phyloP scores from a whole-genome alignment of 768 basidiomycete species.

The Galerina sulciceps region DNA sequence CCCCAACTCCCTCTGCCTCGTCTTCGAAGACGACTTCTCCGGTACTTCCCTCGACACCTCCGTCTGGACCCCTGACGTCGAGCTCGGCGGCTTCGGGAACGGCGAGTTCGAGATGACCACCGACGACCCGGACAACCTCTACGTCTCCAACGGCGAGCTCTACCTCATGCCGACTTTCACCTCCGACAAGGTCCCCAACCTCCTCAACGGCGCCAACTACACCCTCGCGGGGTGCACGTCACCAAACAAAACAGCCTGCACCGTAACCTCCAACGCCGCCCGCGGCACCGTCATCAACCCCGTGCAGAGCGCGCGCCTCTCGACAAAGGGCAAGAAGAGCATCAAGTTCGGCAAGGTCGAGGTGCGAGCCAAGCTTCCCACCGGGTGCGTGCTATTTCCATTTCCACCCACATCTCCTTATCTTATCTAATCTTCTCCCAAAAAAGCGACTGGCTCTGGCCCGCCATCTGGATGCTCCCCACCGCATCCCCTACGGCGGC shows the following conservation, averaged over 20 bases:
- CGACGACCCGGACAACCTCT: constrained; percentile 60
- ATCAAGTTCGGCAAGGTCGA: constrained; percentile 67
- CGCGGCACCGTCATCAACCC: constrained; percentile 66
- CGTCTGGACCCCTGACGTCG: constrained; percentile 71
- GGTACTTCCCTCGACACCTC: constrained; percentile 45
- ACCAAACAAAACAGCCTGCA: constrained; percentile 37
- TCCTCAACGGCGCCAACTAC: constrained; percentile 64
- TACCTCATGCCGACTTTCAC: constrained; percentile 87
- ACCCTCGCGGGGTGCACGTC: constrained; percentile 72
- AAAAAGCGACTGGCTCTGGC: constrained; percentile 80
- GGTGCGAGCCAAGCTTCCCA: constrained; percentile 64
- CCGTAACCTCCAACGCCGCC: constrained; percentile 42
- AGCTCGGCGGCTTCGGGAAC: constrained; percentile 80
- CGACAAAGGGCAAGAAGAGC: constrained; percentile 62
- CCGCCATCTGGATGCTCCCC: constrained; percentile 77
- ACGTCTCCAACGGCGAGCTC: constrained; percentile 66
- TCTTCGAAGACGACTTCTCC: constrained; percentile 74
- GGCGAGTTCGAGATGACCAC: constrained; percentile 85
- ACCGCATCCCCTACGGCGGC: constrained; percentile 62
- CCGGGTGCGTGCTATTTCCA: constrained; percentile 50
- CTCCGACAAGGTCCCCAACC: constrained; percentile 52
- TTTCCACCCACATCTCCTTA: constrained; percentile 41
- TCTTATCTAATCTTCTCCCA: constrained; percentile 23
- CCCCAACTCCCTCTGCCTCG: constrained; percentile 54
- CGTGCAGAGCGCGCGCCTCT: constrained; percentile 75